Evolutionary conservation across 148 eudicot genomes (phyloP), one percentile per base, ranked within the genome.

Genomic region (Rhododendron ferrugineum): DNA sequence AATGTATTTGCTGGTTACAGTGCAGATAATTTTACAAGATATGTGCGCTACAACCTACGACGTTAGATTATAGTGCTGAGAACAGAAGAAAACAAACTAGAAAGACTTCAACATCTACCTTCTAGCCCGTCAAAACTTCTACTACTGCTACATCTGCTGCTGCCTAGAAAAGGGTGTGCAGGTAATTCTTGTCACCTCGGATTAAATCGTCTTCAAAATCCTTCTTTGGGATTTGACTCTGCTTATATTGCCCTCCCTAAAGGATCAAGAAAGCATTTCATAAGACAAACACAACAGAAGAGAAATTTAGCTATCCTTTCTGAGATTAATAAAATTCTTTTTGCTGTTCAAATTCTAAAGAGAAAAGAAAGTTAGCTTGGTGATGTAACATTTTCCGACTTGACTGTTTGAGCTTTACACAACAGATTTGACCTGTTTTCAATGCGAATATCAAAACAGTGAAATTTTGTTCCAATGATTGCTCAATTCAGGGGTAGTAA

Each of bases 221-320:
- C 82, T 86, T 86, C 82, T 83, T 86, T 54, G 64, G 83, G 49
- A 40, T 79, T 16, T 32, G 83, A 42, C 85, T 40, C 36, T 14
- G 85, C 83, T 86, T 86, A 52, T 9, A 36, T 68, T 78, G 86
- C 16, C 44, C 85, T 83, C 85, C 88, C 88, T 86, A 49, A 83
- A 86, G 42, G 46, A 83, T 66, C 79, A 49, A 52, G 26, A 86
- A 75, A 86, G 50, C 84, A 82, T 82, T 20, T 18, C 72, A 47
- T 6, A 79, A 49, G 60, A 79, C 22, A 54, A 18, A 49, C 14
- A 50, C n/a, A 79, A 11, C 32, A 13, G 1, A 1, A 68, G 34
- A 68, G 16, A 68, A 28, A 68, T 26, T 54, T 54, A 54, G 60
- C 20, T 18, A 54, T 16, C 60, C 60, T 54, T 16, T 18, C 22